Percentiles rank a stretch among this genome's conserved stretches.
Conservation (phyloP, 768 basidiomycete genomes). For the Hydnomerulius pinastri region DNA sequence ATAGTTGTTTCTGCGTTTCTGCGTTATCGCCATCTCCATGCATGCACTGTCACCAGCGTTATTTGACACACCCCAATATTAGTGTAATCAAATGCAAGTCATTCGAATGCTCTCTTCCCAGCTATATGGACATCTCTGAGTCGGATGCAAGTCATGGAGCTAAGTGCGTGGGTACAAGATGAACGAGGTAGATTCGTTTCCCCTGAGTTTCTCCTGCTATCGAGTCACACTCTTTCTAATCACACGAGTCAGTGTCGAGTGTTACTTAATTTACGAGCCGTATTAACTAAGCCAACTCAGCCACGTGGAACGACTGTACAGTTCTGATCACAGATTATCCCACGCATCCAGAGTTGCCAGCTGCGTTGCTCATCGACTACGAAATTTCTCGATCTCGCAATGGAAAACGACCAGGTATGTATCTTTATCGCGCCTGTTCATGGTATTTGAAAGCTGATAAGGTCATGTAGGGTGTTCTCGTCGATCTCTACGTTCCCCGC, state of each 20-base stretch:
- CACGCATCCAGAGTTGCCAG: conserved; percentile 23
- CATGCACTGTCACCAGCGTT: not conserved
- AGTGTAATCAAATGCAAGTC: not conserved
- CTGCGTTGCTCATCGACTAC: not conserved
- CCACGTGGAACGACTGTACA: conserved; percentile 26
- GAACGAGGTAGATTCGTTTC: too few species aligned
- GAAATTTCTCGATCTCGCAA: conserved; percentile 38
- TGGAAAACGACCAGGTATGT: conserved; percentile 92
- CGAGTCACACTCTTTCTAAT: not conserved
- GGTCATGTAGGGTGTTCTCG: conserved; percentile 80
- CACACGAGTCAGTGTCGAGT: not conserved
- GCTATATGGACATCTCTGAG: not conserved
- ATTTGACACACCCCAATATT: not conserved
- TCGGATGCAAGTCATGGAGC: not conserved
- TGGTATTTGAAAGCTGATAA: conserved; percentile 3
- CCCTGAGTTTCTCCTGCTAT: too few species aligned
- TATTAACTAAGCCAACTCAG: not conserved
- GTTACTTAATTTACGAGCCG: too few species aligned
- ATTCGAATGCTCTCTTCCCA: not conserved
- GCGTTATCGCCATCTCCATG: not conserved
- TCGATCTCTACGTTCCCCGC: conserved; percentile 99
- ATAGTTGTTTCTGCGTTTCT: not conserved
- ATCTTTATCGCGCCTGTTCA: not conserved
- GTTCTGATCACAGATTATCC: conserved; percentile 29
- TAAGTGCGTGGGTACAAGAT: not conserved